These are phyloP conservation scores for Diaporthe nobilis DNA, from an alignment of 2,329 filamentous ascomycete genomes.

Conservation along the genomic window DNA sequence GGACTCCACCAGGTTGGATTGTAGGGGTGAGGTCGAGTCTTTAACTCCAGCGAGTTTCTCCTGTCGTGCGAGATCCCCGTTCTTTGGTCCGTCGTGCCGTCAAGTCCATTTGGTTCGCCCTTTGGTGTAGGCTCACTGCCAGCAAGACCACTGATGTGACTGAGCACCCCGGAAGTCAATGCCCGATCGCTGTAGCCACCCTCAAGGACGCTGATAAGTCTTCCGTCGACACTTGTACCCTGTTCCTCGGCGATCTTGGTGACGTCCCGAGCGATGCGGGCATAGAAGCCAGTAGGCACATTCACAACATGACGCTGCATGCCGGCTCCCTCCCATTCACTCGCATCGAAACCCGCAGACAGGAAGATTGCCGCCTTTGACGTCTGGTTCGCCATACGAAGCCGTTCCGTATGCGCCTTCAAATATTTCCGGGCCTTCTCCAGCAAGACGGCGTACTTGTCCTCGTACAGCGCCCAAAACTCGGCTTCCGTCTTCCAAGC, in stretches of 20 bases:
- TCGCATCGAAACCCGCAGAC: constrained; percentile 96
- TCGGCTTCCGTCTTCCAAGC: constrained; percentile 86
- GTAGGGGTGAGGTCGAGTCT: constrained; percentile 62
- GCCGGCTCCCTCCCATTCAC: constrained; percentile 89
- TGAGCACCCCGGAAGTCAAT: constrained; percentile 87
- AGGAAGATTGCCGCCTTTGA: constrained; percentile 93
- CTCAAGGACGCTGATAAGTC: constrained; percentile 93
- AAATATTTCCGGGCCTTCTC: constrained; percentile 86
- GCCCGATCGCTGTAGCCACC: constrained; percentile 97
- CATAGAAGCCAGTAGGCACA: constrained; percentile 97
- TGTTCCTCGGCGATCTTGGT: constrained; percentile 86
- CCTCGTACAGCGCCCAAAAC: constrained; percentile 91
- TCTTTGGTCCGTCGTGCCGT: constrained; percentile 70
- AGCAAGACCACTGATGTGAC: constrained; percentile 88
- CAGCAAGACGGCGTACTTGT: constrained; percentile 81
- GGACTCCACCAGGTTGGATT: constrained; percentile 81
- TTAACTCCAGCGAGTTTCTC: constrained; percentile 49
- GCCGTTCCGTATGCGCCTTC: constrained; percentile 76
- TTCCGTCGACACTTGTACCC: constrained; percentile 81
- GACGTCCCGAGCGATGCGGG: constrained; percentile 88
- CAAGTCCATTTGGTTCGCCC: constrained; percentile 63
- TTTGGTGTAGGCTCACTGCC: constrained; percentile 62
- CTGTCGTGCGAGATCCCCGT: constrained; percentile 57
- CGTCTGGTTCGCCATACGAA: constrained; percentile 70
- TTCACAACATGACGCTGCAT: constrained; percentile 98